phyloP scores from a whole-genome alignment of 345 rosid species.

The Rhodamnia rubescens region DNA sequence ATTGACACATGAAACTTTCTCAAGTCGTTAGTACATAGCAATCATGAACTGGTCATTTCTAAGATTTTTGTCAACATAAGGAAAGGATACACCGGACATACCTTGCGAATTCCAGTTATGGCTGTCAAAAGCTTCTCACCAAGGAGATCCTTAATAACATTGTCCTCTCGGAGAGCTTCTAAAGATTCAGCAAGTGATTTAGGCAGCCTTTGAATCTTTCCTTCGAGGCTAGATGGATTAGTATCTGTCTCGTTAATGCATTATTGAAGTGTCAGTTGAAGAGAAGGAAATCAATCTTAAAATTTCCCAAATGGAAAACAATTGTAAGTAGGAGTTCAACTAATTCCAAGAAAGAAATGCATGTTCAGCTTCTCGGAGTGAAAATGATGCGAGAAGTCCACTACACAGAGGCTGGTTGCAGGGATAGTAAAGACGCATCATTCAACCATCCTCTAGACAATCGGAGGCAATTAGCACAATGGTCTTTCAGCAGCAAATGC shows the following conservation, averaged over 20 bases:
- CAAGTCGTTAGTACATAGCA: background rate
- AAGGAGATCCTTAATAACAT: conserved; percentile 38
- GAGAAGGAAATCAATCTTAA: background rate
- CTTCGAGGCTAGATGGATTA: conserved; percentile 51
- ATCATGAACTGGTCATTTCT: background rate
- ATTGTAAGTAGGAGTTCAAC: background rate
- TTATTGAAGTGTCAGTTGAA: background rate
- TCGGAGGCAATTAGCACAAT: background rate
- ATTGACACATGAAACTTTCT: background rate
- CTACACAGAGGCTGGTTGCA: background rate
- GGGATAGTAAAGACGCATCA: background rate
- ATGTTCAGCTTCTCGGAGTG: background rate
- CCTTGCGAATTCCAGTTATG: conserved; percentile 82
- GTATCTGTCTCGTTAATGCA: conserved; percentile 26
- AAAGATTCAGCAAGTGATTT: conserved; percentile 55
- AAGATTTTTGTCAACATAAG: background rate
- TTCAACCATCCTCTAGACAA: background rate
- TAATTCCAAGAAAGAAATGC: background rate
- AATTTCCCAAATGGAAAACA: background rate
- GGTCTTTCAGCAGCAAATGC: background rate
- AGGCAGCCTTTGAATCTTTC: conserved; percentile 60
- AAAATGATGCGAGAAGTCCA: background rate
- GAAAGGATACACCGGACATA: conserved; percentile 2
- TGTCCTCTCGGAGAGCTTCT: conserved; percentile 53
- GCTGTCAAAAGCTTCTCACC: conserved; percentile 71